Evolutionary conservation across 2,329 filamentous ascomycete species (phyloP).

Genomic region (Phaeosphaeriaceae sp.): DNA sequence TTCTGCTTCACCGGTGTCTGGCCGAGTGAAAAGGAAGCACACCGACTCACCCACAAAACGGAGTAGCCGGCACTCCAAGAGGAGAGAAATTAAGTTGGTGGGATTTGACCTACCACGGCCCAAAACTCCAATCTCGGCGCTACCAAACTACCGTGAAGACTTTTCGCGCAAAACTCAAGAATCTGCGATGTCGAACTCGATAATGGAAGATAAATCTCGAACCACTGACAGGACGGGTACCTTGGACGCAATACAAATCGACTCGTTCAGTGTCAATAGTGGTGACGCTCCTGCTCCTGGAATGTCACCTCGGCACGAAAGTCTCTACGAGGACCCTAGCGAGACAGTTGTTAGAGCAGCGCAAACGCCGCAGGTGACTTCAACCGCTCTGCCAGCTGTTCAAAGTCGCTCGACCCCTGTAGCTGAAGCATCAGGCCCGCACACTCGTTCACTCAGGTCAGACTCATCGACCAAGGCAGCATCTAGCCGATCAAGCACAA

Average conservation of each 20-base stretch:
- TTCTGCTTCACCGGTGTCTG: neutral
- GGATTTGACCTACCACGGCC: slow-evolving; percentile 14
- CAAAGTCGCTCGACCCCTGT: neutral
- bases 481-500: neutral
- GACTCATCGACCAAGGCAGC: neutral
- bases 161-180: slow-evolving; percentile 20
- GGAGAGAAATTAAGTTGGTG: slow-evolving; percentile 31
- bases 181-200: slow-evolving; percentile 19
- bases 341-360: slow-evolving; percentile 1
- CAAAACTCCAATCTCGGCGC: slow-evolving; percentile 5
- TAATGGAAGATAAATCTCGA: slow-evolving; percentile 11
- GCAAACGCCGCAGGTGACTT: neutral
- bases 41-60: slow-evolving; percentile 24
- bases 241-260: slow-evolving; percentile 14
- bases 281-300: neutral
- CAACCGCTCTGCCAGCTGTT: neutral
- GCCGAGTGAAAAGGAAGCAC: slow-evolving; percentile 31
- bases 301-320: slow-evolving; percentile 28
- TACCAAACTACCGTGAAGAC: slow-evolving; percentile 19
- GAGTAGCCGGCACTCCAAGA: slow-evolving; percentile 25
- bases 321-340: slow-evolving; percentile 24
- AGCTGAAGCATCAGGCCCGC: neutral
- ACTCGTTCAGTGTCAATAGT: neutral
- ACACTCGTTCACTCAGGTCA: neutral
- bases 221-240: slow-evolving; percentile 6